Percentiles rank a stretch among this genome's conserved stretches.
These are phyloP conservation scores for Vaccinium darrowii DNA, from an alignment of 148 eudicot genomes.

Conservation along the genomic window DNA sequence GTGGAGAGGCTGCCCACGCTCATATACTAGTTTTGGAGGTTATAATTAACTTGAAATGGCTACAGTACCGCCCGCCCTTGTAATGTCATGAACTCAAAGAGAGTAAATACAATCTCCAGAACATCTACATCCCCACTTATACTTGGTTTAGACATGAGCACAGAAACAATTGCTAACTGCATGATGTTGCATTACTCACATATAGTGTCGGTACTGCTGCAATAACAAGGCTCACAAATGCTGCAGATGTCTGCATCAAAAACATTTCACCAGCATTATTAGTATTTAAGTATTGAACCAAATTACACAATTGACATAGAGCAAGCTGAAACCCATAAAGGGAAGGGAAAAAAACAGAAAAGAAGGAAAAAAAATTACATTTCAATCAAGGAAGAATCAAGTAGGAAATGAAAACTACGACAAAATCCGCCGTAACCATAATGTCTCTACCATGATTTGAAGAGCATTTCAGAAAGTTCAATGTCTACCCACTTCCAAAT, in stretches of 20 bases:
- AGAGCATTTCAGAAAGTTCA: not conserved
- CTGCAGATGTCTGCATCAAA: conserved; percentile 64
- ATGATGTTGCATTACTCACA: conserved; percentile 44
- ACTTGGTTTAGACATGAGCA: not conserved
- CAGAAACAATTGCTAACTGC: not conserved
- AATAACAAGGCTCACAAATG: conserved; percentile 64
- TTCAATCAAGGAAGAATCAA: not conserved
- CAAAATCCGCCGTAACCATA: not conserved
- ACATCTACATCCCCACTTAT: not conserved
- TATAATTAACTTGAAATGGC: too few species aligned
- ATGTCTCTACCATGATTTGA: not conserved
- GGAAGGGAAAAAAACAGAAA: not conserved
- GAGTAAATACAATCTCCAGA: not conserved
- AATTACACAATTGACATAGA: not conserved
- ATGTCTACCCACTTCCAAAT: not conserved
- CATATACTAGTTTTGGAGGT: too few species aligned
- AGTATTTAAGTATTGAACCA: not conserved
- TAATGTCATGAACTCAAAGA: not conserved
- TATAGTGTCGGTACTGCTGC: conserved; percentile 70
- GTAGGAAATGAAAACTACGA: not conserved
- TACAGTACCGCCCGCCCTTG: too few species aligned
- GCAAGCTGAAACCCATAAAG: not conserved
- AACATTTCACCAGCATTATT: not conserved
- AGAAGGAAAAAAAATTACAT: not conserved
- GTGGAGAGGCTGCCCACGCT: too few species aligned